Base-by-base conservation (phyloP, 371 early-diverging fungal genomes). In the Mortierella sp. region DNA sequence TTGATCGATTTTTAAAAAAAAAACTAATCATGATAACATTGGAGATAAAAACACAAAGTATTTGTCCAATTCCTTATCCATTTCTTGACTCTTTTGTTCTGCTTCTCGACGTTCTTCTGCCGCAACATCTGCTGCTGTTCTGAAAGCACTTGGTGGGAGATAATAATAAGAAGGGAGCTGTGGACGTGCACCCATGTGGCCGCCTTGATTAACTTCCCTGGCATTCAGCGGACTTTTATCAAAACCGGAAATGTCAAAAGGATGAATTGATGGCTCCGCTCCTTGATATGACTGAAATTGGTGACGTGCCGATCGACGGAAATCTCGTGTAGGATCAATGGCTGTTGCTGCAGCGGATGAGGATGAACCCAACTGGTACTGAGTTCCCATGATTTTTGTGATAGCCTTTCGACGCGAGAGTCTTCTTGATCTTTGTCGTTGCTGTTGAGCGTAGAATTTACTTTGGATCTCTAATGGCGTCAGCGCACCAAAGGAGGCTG, bases 111-210 rank as follows among this genome's bases (percentile, higher is more conserved):
- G 56, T 35, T 56, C 71, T 42, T 76, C 71, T 28, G 54, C 66
- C 8, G 58, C 54, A 19, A 70, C 66, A 2, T 61, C 47, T 10
- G 61, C 70, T 0, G 42, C 59, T 1, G 64, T 76, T 35, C 76
- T 43, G 67, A 76, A 76, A 3, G 76, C 76, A 9, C 76, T 76
- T 23, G 70, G 76, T 4, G 76, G 76, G 37, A 76, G 62, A 23
- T 72, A 72, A 47, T 59, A 66, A 12, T 43, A 55, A 22, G 66
- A 43, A 0, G 66, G 66, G n/a, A 72, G 43, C n/a, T n/a, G n/a
- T 2, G 61, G 34, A 29, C 47, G 29, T 47, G 43, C 49, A 26
- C 37, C 31, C 31, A 23, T 43, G 8, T 49, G 3, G 35, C 54
- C 29, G 13, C 12, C 22, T 51, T 3, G 47, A 17, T 51, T 2